Conservation (phyloP, 805 yeast species). For the Debaryomyces hansenii region DNA sequence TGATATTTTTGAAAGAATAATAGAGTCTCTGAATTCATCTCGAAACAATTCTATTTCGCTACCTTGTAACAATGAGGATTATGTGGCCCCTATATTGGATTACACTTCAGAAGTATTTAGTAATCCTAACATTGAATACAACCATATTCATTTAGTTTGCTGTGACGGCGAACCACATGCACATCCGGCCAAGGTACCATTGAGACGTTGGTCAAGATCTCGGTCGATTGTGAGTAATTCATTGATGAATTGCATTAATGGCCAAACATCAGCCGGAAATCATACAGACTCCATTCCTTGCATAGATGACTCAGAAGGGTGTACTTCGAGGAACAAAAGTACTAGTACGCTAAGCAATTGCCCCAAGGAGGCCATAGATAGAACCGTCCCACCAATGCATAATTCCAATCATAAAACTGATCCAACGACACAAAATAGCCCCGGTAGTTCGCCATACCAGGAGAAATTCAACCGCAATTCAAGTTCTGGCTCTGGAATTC, state of each 20-base stretch:
- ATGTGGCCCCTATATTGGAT: constrained; percentile 30
- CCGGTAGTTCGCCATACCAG: no score
- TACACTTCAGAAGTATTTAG: constrained; percentile 28
- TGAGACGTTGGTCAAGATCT: constrained; percentile 14
- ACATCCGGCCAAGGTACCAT: not conserved
- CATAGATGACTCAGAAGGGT: no score
- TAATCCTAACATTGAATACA: constrained; percentile 23
- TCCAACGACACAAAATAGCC: no score
- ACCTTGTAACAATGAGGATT: constrained; percentile 29
- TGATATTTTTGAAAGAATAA: constrained; percentile 5
- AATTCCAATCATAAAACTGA: no score
- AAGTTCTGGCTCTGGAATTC: no score
- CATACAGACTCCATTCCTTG: not conserved
- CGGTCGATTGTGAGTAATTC: constrained; percentile 21
- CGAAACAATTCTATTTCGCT: constrained; percentile 12
- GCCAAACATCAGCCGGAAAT: not conserved
- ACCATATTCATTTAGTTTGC: constrained; percentile 24
- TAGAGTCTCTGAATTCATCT: not conserved
- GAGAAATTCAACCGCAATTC: no score
- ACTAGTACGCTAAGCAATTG: no score
- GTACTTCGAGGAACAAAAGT: no score
- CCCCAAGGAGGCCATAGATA: no score
- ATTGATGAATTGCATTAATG: constrained; percentile 16
- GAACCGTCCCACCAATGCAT: no score
- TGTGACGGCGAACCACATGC: constrained; percentile 10